phyloP scores from a whole-genome alignment of 495 filamentous ascomycete species.

The Rhypophila decipiens region DNA sequence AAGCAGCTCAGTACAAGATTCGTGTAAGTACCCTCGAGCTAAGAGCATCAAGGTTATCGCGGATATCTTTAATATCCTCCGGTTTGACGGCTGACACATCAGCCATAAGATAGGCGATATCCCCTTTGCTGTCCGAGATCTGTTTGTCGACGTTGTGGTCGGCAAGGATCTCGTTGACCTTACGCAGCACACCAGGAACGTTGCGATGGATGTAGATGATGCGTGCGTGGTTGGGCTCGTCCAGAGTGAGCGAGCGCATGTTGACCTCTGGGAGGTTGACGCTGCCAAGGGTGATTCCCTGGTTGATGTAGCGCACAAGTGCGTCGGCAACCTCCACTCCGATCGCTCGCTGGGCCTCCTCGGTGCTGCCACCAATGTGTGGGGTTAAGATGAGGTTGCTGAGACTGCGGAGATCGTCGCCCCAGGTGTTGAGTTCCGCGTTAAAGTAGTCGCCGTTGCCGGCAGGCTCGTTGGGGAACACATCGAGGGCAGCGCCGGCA shows the following conservation, averaged over 20 bases:
- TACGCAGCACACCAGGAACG: constrained; percentile 86
- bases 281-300: constrained; percentile 79
- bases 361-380: constrained; percentile 95
- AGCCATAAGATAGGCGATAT: constrained; percentile 95
- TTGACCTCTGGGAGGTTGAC: constrained; percentile 95
- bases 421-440: constrained; percentile 76
- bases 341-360: constrained; percentile 96
- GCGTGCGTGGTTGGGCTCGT: constrained; percentile 81
- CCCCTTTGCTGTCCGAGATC: constrained; percentile 89
- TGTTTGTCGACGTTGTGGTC: constrained; percentile 99
- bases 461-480: constrained; percentile 89
- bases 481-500: constrained; percentile 91
- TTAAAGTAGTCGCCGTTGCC: constrained; percentile 95
- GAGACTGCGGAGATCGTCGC: constrained; percentile 73
- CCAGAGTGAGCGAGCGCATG: constrained; percentile 77
- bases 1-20: constrained; percentile 64
- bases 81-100: constrained; percentile 84
- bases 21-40: constrained; percentile 81
- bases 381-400: constrained; percentile 94
- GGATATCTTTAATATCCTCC: constrained; percentile 77
- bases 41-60: constrained; percentile 72
- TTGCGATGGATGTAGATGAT: constrained; percentile 96
- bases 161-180: constrained; percentile 86
- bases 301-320: constrained; percentile 87
- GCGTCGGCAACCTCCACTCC: constrained; percentile 87